Percentiles rank a stretch among this genome's conserved stretches.
Conservation (phyloP, 192 early-diverging fungal genomes). For the Cetraspora pellucida region DNA sequence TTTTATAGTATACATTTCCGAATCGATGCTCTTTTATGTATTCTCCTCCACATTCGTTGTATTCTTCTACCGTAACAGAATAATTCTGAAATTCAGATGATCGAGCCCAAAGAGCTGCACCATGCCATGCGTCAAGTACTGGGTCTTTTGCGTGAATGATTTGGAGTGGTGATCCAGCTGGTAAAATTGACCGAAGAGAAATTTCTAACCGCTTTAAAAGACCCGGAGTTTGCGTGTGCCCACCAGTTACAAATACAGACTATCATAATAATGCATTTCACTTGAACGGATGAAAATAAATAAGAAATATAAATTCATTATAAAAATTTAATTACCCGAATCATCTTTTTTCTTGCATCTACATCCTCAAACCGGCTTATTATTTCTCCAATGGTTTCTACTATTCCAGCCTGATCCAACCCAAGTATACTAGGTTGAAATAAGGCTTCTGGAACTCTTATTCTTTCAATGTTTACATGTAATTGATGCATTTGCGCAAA, state of each 20-base stretch:
- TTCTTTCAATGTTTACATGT: slow-evolving; percentile 89
- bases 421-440: slow-evolving; percentile 88
- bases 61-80: slow-evolving; percentile 70
- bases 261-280: slow-evolving; percentile 39
- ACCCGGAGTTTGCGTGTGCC: slow-evolving; percentile 66
- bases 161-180: slow-evolving; percentile 55
- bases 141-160: slow-evolving; percentile 65
- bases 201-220: slow-evolving; percentile 63
- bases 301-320: not conserved
- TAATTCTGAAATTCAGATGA: slow-evolving; percentile 43
- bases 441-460: slow-evolving; percentile 85
- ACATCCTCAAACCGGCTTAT: slow-evolving; percentile 57
- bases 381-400: slow-evolving; percentile 74
- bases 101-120: slow-evolving; percentile 74
- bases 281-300: not conserved
- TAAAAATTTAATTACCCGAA: slow-evolving; percentile 47
- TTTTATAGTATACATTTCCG: slow-evolving; percentile 64
- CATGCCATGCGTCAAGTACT: slow-evolving; percentile 80
- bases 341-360: slow-evolving; percentile 44
- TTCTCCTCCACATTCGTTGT: slow-evolving; percentile 81
- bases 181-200: slow-evolving; percentile 67
- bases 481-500: slow-evolving; percentile 75
- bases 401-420: slow-evolving; percentile 84
- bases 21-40: slow-evolving; percentile 85
- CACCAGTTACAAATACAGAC: slow-evolving; percentile 82